Evolutionary conservation across 306 rosid species (phyloP).

Genomic region (Pyrus bretschneideri): DNA sequence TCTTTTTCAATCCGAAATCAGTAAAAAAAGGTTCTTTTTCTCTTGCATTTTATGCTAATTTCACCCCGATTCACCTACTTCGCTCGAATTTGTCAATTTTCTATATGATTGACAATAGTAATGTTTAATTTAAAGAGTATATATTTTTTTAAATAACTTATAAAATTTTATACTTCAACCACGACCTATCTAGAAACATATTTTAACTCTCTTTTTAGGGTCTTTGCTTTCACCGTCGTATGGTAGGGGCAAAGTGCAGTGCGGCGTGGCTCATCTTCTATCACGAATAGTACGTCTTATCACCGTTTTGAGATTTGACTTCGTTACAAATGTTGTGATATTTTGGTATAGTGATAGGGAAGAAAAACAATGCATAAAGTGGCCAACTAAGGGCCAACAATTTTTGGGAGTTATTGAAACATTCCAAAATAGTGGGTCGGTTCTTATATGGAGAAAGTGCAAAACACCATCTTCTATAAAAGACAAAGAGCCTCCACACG

Average conservation of each 20-base stretch:
- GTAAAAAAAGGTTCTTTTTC: no score
- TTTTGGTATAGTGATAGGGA: background rate
- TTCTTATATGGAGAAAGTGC: slow-evolving; percentile 4
- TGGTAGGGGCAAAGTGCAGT: slow-evolving; percentile 10
- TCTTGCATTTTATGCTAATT: no score
- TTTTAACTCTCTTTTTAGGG: background rate
- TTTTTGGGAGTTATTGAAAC: background rate
- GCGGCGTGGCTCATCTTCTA: slow-evolving; percentile 12
- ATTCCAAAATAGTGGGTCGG: slow-evolving; percentile 20
- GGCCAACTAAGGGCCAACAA: background rate
- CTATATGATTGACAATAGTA: no score
- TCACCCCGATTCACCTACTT: no score
- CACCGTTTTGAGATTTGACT: slow-evolving; percentile 30
- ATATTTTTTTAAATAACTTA: no score
- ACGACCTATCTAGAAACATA: background rate
- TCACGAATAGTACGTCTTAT: slow-evolving; percentile 16
- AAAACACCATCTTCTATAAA: slow-evolving; percentile 1
- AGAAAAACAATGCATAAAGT: background rate
- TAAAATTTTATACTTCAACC: no score
- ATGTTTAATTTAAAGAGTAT: no score
- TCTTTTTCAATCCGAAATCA: no score
- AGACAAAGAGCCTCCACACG: slow-evolving; percentile 12
- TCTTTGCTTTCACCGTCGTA: background rate
- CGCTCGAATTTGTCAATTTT: no score
- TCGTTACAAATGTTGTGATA: background rate